phyloP scores from a whole-genome alignment of 768 basidiomycete genomes.

The Russula vinacea region DNA sequence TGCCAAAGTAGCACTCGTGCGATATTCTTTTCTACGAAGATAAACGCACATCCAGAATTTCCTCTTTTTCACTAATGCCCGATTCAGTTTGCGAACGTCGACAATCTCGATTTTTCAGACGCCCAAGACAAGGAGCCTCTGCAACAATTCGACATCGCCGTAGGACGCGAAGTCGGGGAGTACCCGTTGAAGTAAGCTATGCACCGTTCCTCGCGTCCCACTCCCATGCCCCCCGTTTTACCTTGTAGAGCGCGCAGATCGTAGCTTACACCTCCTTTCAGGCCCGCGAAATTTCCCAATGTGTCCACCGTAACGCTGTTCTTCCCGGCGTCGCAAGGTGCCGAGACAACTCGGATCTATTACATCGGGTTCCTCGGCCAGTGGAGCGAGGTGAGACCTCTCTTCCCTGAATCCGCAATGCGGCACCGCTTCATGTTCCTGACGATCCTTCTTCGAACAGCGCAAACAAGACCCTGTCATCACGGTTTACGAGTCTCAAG shows the following conservation, averaged over 20 bases:
- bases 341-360: constrained; percentile 71
- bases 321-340: constrained; percentile 76
- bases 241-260: neutral
- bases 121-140: constrained; percentile 56
- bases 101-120: constrained; percentile 80
- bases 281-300: constrained; percentile 83
- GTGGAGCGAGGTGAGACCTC: constrained; percentile 65
- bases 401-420: neutral
- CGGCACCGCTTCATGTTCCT: neutral
- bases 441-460: constrained; percentile 40
- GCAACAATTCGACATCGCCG: constrained; percentile 70
- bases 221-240: neutral
- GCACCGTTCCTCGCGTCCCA: neutral
- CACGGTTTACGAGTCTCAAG: constrained; percentile 84
- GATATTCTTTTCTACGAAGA: constrained; percentile 29
- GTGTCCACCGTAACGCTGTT: constrained; percentile 79
- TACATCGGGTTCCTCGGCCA: constrained; percentile 84
- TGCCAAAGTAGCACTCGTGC: constrained; percentile 62
- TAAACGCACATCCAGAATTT: neutral
- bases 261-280: constrained; percentile 34
- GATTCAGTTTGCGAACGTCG: constrained; percentile 67
- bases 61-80: neutral
- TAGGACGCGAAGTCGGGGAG: constrained; percentile 76
- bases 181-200: constrained; percentile 71
- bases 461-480: constrained; percentile 74